These are phyloP conservation scores for Lentinula novae-zelandiae DNA, from an alignment of 1,284 basidiomycete genomes.

Conservation along the genomic window DNA sequence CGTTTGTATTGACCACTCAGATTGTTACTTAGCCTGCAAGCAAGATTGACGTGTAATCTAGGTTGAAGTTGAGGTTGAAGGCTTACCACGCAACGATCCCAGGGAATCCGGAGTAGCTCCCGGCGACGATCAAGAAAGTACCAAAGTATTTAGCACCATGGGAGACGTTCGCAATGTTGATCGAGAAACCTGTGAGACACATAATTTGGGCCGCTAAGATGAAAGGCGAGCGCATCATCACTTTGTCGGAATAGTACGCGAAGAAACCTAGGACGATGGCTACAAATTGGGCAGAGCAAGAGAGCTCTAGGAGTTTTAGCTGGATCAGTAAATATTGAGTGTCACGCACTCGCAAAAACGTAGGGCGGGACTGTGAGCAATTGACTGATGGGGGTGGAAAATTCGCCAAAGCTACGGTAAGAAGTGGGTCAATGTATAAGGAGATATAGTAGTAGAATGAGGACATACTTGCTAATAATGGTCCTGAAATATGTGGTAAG, in stretches of 20 bases:
- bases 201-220: constrained; percentile 51
- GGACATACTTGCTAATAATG: constrained; percentile 54
- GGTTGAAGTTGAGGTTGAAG: background rate
- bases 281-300: constrained; percentile 18
- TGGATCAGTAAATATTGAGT: background rate
- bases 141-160: constrained; percentile 61
- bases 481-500: constrained; percentile 34
- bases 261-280: constrained; percentile 52
- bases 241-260: constrained; percentile 57
- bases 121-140: constrained; percentile 58
- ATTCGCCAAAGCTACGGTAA: constrained; percentile 47
- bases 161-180: constrained; percentile 50
- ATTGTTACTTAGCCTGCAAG: constrained; percentile 51
- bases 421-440: background rate
- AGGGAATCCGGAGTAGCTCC: constrained; percentile 59
- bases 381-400: constrained; percentile 51
- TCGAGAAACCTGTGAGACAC: constrained; percentile 57
- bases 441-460: background rate
- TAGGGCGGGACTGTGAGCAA: constrained; percentile 72
- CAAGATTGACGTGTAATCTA: no score
- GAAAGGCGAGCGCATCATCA: constrained; percentile 56
- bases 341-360: constrained; percentile 49
- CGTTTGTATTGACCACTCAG: constrained; percentile 64
- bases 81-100: constrained; percentile 63
- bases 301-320: no score